Evolutionary conservation across 2,329 filamentous ascomycete species (phyloP), one percentile per base, ranked within the genome.

Genomic region (Epicoccum nigrum): DNA sequence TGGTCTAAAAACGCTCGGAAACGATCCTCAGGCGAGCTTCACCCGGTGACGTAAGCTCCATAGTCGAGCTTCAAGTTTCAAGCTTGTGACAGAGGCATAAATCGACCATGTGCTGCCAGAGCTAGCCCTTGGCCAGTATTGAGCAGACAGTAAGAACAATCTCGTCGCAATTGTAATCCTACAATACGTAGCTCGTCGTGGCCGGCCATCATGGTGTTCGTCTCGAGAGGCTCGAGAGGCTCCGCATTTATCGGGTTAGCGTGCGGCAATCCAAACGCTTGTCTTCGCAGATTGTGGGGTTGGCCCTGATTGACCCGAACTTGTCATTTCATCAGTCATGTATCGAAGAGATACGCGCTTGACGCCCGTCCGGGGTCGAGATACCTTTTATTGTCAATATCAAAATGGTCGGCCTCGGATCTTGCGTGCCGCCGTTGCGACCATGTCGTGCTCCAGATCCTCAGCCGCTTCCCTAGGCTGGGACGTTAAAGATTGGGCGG

Each of bases 271-370:
- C 44, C 13, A 43, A 52, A 46, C 46, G 43, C 43, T 46, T 47
- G 49, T 39, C 21, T 21, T 11, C 32, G 23, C 4, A 19, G 32
- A 34, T 30, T 52, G 49, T 44, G 49, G 49, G 49, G 49, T 47
- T 43, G 49, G 37, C 33, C 46, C 20, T 41, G 25, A 13, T 43
- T 42, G 37, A 27, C 46, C 20, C 35, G 25, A 13, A 28, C 23
- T 28, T 37, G 49, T 54, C 45, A 54, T 54, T 54, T 37, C 40
- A 16, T 37, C 30, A 45, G 44, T 48, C 50, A 45, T 35, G 27
- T 44, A 48, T 44, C 39, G 34, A 48, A 30, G 17, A 48, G 50
- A 54, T 35, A 54, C 50, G 50, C 50, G 21, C 34, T 54, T 54
- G 38, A 54, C 50, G 50, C 50, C 44, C 21, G 15, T 21, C 25